phyloP scores from a whole-genome alignment of 495 filamentous ascomycete genomes.

The Penicillium crystallinum region DNA sequence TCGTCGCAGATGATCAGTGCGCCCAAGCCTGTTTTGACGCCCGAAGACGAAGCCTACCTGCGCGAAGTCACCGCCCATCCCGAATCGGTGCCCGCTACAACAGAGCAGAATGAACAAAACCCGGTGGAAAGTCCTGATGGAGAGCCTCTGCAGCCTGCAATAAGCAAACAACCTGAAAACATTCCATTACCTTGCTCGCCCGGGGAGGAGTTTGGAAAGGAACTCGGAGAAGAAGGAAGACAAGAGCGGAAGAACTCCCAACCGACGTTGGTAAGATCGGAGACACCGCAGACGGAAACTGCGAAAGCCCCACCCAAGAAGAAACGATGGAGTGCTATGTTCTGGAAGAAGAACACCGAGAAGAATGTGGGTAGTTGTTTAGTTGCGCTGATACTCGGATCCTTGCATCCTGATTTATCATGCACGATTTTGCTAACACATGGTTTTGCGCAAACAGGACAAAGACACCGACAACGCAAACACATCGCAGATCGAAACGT shows the following conservation, averaged over 20 bases:
- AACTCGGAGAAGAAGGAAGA: conserved; percentile 31
- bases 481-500: conserved; percentile 3
- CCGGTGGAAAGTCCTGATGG: neutral
- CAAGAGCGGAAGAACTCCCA: conserved; percentile 21
- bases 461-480: neutral
- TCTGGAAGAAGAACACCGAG: conserved; percentile 37
- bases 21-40: conserved; percentile 46
- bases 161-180: conserved; percentile 25
- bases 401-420: neutral
- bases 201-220: conserved; percentile 33
- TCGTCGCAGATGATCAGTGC: conserved; percentile 25
- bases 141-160: conserved; percentile 3
- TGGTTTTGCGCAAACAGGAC: neutral
- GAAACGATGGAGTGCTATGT: conserved; percentile 40
- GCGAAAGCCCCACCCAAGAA: conserved; percentile 33
- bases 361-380: conserved; percentile 30
- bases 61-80: conserved; percentile 39
- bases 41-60: conserved; percentile 54
- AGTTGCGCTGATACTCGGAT: neutral
- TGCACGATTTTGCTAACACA: neutral
- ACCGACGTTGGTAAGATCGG: conserved; percentile 16
- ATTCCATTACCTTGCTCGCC: conserved; percentile 38
- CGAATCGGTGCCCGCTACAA: conserved; percentile 9
- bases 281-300: conserved; percentile 8
- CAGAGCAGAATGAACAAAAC: conserved; percentile 2